Percentiles rank a stretch among this genome's conserved stretches.
phyloP scores from a whole-genome alignment of 2,329 filamentous ascomycete species.

The Ophiocordyceps camponoti-rufipedis region DNA sequence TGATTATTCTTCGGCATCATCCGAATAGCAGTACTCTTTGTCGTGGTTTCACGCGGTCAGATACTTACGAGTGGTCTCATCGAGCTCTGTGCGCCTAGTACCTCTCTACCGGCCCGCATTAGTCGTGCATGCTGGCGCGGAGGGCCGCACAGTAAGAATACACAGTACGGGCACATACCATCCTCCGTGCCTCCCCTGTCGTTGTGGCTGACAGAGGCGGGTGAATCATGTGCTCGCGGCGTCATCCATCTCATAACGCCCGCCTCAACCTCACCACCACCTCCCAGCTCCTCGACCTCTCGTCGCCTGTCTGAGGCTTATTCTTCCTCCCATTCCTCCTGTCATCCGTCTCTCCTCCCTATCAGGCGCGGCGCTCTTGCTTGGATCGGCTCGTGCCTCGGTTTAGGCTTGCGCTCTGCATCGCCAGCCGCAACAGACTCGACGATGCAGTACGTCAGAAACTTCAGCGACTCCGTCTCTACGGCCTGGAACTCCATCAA shows the following conservation, averaged over 20 bases:
- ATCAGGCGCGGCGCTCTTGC: background rate
- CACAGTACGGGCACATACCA: background rate
- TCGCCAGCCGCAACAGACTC: background rate
- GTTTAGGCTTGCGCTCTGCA: background rate
- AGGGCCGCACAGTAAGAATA: background rate
- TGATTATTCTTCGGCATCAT: background rate
- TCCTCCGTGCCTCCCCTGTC: background rate
- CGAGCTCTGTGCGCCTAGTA: background rate
- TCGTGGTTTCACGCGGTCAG: background rate
- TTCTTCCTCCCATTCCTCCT: background rate
- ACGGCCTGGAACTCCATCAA: slow-evolving; percentile 99
- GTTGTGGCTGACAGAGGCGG: background rate
- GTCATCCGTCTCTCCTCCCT: background rate
- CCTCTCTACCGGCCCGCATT: background rate
- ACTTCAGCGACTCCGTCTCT: slow-evolving; percentile 85
- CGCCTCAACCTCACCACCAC: background rate
- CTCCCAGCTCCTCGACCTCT: background rate
- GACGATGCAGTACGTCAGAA: slow-evolving; percentile 94
- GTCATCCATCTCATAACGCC: background rate
- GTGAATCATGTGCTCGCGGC: background rate
- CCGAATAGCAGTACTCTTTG: background rate
- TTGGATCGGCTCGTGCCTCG: background rate
- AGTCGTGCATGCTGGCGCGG: background rate
- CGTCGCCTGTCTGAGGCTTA: background rate
- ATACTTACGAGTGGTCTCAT: background rate